Percentiles rank a stretch among this genome's conserved stretches.
Conservation (phyloP, 306 rosid species). For the Castanopsis chinensis region DNA sequence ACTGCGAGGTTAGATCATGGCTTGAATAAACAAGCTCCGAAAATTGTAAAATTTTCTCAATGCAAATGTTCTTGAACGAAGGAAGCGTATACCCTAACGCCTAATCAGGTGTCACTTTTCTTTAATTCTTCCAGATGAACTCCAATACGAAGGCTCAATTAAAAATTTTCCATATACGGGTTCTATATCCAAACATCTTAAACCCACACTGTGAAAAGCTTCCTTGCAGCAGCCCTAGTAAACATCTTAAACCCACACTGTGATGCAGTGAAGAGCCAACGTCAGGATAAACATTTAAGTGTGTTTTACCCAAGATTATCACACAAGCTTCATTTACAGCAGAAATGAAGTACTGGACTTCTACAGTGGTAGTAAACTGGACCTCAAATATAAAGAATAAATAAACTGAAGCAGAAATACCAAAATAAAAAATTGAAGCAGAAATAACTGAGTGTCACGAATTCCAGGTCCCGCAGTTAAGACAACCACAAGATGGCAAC, state of each 20-base stretch:
- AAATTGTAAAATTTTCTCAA: background rate
- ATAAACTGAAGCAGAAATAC: slow-evolving; percentile 30
- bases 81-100: background rate
- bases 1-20: background rate
- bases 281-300: slow-evolving; percentile 21
- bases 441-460: slow-evolving; percentile 85
- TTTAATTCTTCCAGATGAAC: slow-evolving; percentile 3
- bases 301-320: background rate
- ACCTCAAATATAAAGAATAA: background rate
- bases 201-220: slow-evolving; percentile 84
- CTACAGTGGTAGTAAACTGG: slow-evolving; percentile 8
- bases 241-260: slow-evolving; percentile 99
- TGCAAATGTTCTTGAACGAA: background rate
- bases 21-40: background rate
- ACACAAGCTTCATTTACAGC: slow-evolving; percentile 8
- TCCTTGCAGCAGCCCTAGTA: slow-evolving; percentile 90
- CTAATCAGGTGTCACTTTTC: slow-evolving; percentile 1
- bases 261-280: slow-evolving; percentile 23
- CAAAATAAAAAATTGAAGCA: slow-evolving; percentile 10
- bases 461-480: slow-evolving; percentile 94
- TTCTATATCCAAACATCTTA: slow-evolving; percentile 97
- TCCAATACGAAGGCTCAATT: slow-evolving; percentile 30
- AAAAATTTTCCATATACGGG: slow-evolving; percentile 76
- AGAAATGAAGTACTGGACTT: background rate
- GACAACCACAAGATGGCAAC: slow-evolving; percentile 95